Evolutionary conservation across 73 alveolate genomes (phyloP).

Genomic region (Breviolum minutum): DNA sequence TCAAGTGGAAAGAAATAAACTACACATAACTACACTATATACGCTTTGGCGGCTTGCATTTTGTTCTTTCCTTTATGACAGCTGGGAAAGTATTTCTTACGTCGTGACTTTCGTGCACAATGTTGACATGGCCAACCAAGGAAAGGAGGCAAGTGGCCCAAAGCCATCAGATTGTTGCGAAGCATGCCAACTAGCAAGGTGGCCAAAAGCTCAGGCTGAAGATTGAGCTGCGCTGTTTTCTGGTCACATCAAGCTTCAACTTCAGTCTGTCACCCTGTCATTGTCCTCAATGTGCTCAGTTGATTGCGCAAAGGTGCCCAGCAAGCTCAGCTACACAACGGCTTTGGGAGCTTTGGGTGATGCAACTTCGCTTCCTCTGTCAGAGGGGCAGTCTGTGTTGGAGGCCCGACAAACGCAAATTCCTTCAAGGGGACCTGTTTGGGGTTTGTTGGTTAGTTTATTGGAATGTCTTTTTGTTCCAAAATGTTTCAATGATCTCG

Average conservation of each 20-base stretch:
- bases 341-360: slow-evolving; percentile 47
- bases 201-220: background rate
- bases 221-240: background rate
- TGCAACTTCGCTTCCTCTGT: background rate
- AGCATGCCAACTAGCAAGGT: background rate
- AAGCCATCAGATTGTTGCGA: background rate
- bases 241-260: background rate
- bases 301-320: slow-evolving; percentile 20
- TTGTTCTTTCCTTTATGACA: no score
- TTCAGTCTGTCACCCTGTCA: background rate
- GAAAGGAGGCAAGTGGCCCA: background rate
- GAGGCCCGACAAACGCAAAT: background rate
- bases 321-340: slow-evolving; percentile 32
- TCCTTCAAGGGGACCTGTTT: no score
- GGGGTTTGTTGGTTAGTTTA: no score
- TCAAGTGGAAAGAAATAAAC: background rate
- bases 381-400: background rate
- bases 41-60: no score
- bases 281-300: background rate
- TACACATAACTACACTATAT: no score
- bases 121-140: background rate
- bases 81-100: no score
- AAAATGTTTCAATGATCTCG: no score
- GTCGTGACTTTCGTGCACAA: no score
- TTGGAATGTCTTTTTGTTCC: no score